Evolutionary conservation across 2,329 filamentous ascomycete genomes (phyloP).

Genomic region (Stemphylium lycopersici): DNA sequence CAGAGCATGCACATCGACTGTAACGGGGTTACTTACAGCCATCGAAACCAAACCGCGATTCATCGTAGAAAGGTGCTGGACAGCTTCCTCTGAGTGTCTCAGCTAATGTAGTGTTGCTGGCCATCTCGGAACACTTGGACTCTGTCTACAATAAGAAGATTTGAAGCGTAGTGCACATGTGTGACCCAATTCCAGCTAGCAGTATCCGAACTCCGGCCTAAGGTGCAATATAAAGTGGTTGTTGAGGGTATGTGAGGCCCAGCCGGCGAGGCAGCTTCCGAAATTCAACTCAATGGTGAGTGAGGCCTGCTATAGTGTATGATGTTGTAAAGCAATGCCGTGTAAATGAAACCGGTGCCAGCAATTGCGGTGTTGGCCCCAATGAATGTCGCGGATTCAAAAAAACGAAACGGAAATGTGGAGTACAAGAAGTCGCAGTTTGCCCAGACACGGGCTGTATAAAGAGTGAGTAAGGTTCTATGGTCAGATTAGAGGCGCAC

Average conservation of each 20-base stretch:
- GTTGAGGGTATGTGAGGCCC: slow-evolving; percentile 1
- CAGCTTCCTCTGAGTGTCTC: slow-evolving; percentile 60
- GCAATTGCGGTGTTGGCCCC: slow-evolving; percentile 10
- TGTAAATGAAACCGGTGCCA: slow-evolving; percentile 4
- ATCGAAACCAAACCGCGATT: slow-evolving; percentile 63
- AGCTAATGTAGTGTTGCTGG: slow-evolving; percentile 33
- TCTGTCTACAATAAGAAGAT: slow-evolving; percentile 32
- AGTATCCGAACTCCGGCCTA: background rate
- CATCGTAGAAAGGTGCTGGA: slow-evolving; percentile 72
- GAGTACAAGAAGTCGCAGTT: slow-evolving; percentile 12
- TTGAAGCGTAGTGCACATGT: slow-evolving; percentile 19
- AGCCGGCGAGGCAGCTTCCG: slow-evolving; percentile 15
- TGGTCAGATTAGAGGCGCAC: slow-evolving; percentile 30
- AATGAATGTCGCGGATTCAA: slow-evolving; percentile 27
- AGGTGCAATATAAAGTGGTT: slow-evolving; percentile 1
- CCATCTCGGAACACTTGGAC: slow-evolving; percentile 2
- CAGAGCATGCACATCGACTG: slow-evolving; percentile 29
- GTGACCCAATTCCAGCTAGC: slow-evolving; percentile 23
- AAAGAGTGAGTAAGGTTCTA: slow-evolving; percentile 30
- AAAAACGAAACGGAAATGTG: slow-evolving; percentile 27
- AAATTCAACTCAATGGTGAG: slow-evolving; percentile 10
- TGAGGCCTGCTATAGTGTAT: slow-evolving; percentile 16
- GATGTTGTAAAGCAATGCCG: slow-evolving; percentile 5
- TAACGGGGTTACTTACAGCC: slow-evolving; percentile 66
- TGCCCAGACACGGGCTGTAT: slow-evolving; percentile 19